Evolutionary conservation across 305 asterid species (phyloP), one percentile per base, ranked within the genome.

Genomic region (Fraxinus sp.): DNA sequence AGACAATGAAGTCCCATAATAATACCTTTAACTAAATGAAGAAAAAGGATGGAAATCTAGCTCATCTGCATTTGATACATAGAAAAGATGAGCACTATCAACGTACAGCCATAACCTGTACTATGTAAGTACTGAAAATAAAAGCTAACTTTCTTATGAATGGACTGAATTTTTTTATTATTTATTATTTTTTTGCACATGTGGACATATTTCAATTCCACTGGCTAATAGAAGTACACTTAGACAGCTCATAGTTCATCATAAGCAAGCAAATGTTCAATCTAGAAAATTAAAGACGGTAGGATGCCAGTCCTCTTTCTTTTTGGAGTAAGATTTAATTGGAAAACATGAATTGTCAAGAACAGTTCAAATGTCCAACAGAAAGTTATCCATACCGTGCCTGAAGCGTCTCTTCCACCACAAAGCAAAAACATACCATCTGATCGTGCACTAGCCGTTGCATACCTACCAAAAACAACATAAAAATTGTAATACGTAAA

Each of bases 371-470:
- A 79, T 71, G 52, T 79, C 79, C 82, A 79, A 30, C 77, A 77
- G 66, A 85, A 83, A 84, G 74, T 77, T 83, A 71, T 77, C 18
- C 97, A 81, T 93, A 97, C 99, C 89, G 82, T 85, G 86, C 98
- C 97, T 68, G 98, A 92, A 79, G 99, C 82, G 80, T 97, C 99
- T 90, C 99, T 95, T 86, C 99, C 98, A 71, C 99, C 98, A 83
- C 98, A 97, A 84, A 97, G 98, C 90, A 97, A 89, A 92, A 97
- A 92, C 99, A 97, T 95, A 84, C 99, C 99, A 83, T 97, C 99
- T 24, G 98, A 91, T 80, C 98, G 95, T 52, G 99, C 97, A 92
- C 99, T 95, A 79, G 97, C 99, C 26, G 98, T 95, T 75, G 99
- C 99, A 90, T 97, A 95, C 99, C 99, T 97, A 87, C 86, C 86